Evolutionary conservation across 352 stramenopile species (phyloP).

Genomic region (Thraustochytrium sp.): DNA sequence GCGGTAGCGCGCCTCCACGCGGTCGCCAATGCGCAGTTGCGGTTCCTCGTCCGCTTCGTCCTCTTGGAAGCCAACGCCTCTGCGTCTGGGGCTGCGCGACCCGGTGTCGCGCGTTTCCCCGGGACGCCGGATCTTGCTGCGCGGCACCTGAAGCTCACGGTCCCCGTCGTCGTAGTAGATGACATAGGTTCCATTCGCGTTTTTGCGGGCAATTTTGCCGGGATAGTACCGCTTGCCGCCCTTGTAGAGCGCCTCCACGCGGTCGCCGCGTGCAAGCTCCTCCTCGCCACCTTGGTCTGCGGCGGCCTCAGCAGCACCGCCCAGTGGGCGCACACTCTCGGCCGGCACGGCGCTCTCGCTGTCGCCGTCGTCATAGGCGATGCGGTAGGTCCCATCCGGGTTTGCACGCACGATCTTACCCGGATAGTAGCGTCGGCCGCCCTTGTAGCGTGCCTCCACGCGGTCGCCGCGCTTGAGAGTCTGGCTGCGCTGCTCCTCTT

Average conservation of each 20-base stretch:
- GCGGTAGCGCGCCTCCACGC: neutral
- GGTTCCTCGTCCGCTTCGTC: neutral
- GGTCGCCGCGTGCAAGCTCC: slow-evolving; percentile 45
- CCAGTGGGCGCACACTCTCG: too few relatives aligned
- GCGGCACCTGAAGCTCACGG: slow-evolving; percentile 57
- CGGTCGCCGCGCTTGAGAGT: slow-evolving; percentile 58
- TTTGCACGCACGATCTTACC: slow-evolving; percentile 61
- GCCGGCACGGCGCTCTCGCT: slow-evolving; percentile 56
- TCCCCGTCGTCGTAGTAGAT: slow-evolving; percentile 71
- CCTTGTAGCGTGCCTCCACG: slow-evolving; percentile 64
- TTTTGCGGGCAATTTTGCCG: slow-evolving; percentile 61
- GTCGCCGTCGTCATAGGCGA: slow-evolving; percentile 68
- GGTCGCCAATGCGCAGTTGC: neutral
- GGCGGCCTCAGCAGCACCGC: too few relatives aligned
- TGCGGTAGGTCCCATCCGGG: slow-evolving; percentile 65
- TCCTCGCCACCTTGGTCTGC: too few relatives aligned
- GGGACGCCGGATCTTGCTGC: slow-evolving; percentile 47
- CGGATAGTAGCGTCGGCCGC: slow-evolving; percentile 64
- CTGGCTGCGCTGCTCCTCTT: slow-evolving; percentile 57
- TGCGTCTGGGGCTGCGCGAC: neutral
- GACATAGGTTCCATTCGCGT: slow-evolving; percentile 65
- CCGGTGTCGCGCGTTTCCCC: neutral
- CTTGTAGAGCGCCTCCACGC: slow-evolving; percentile 61
- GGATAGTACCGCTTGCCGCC: slow-evolving; percentile 65
- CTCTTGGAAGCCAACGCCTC: slow-evolving; percentile 46